These are phyloP conservation scores for Wickerhamomyces sp. DNA, from an alignment of 1,139 yeast genomes.

Conservation along the genomic window DNA sequence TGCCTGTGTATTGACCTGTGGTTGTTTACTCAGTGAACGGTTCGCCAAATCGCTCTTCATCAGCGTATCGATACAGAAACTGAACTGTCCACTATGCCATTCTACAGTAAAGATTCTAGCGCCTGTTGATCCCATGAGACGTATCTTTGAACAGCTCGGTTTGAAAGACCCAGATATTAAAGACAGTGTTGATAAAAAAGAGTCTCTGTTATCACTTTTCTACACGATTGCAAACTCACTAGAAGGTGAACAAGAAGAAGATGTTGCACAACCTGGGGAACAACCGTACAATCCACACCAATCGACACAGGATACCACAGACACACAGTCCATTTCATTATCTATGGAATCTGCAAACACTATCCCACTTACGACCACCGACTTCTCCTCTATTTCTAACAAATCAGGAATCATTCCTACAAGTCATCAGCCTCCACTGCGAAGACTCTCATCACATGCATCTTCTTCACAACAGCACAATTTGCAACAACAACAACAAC, in stretches of 20 bases:
- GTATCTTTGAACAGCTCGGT: slow-evolving; percentile 33
- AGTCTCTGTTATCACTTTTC: slow-evolving; percentile 22
- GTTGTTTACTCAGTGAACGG: slow-evolving; percentile 61
- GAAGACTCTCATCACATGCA: not conserved
- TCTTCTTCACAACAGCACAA: slow-evolving; percentile 1
- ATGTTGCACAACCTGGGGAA: slow-evolving; percentile 14
- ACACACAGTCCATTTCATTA: slow-evolving; percentile 3
- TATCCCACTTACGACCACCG: not conserved
- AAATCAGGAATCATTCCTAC: not conserved
- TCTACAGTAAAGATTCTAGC: slow-evolving; percentile 34
- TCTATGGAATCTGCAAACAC: not conserved
- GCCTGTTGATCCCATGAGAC: slow-evolving; percentile 47
- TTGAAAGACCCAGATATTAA: slow-evolving; percentile 5
- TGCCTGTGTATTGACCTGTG: slow-evolving; percentile 54
- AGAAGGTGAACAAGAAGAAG: slow-evolving; percentile 16
- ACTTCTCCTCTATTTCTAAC: slow-evolving; percentile 5
- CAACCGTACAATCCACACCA: not conserved
- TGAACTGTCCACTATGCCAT: slow-evolving; percentile 48
- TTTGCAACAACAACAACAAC: slow-evolving; percentile 1
- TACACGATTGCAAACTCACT: slow-evolving; percentile 25
- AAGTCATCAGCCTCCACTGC: not conserved
- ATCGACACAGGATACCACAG: not conserved
- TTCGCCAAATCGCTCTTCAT: slow-evolving; percentile 23
- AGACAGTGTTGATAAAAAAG: slow-evolving; percentile 5
- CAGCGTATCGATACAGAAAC: slow-evolving; percentile 5